phyloP scores from a whole-genome alignment of 129 eudicot genomes.

The Artemisia tridentata region DNA sequence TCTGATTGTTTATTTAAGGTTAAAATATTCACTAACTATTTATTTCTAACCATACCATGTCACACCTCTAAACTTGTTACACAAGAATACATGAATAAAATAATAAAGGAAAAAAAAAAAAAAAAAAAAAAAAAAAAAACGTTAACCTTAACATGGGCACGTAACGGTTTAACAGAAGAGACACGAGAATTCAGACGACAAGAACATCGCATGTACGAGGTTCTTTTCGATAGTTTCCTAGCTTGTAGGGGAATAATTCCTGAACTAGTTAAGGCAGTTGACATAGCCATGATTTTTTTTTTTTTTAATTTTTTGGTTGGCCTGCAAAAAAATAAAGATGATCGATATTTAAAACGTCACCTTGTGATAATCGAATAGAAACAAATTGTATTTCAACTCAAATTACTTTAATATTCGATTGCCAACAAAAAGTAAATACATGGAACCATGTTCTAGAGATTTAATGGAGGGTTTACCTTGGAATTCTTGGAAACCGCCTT shows the following conservation, averaged over 20 bases:
- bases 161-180: slow-evolving; percentile 5
- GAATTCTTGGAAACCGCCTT: background rate
- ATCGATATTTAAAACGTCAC: background rate
- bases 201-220: no score
- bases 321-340: background rate
- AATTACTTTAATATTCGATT: background rate
- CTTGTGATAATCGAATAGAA: background rate
- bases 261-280: background rate
- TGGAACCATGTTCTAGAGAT: background rate
- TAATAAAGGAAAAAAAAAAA: background rate
- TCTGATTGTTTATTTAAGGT: no score
- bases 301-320: background rate
- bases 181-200: background rate
- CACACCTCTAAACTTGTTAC: no score
- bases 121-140: background rate
- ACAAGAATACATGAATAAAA: no score
- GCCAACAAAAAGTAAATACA: background rate
- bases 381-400: background rate
- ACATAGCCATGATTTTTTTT: slow-evolving; percentile 17
- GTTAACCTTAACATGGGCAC: slow-evolving; percentile 25
- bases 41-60: no score
- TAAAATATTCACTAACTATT: no score
- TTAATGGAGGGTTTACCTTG: background rate
- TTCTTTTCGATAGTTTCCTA: background rate
- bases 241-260: slow-evolving; percentile 8